Percentiles rank a stretch among this genome's conserved stretches.
phyloP scores from a whole-genome alignment of 2,329 filamentous ascomycete genomes.

The Claviceps paspali region DNA sequence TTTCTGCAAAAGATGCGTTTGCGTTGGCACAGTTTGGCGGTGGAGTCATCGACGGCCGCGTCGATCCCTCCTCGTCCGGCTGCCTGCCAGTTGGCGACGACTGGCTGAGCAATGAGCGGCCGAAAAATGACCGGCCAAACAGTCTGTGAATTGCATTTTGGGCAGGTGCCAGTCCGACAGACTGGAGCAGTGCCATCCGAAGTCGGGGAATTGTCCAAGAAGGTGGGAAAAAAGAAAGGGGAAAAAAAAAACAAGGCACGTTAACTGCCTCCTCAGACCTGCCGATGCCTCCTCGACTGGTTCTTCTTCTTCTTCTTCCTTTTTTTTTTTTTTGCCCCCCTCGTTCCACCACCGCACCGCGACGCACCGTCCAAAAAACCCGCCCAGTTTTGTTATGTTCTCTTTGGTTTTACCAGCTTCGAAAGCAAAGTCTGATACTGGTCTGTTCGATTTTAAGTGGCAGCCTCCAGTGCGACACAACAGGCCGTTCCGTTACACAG shows the following conservation, averaged over 20 bases:
- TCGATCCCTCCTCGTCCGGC: constrained; percentile 1
- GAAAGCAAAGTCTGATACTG: too few species aligned
- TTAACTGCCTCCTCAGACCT: too few species aligned
- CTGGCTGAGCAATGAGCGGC: too few species aligned
- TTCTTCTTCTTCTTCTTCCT: not conserved
- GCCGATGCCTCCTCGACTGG: not conserved
- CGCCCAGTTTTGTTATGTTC: too few species aligned
- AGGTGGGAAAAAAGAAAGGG: too few species aligned
- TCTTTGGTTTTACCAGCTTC: too few species aligned
- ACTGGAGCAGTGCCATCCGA: constrained; percentile 15
- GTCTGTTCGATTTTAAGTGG: too few species aligned
- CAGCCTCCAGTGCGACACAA: not conserved
- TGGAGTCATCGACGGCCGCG: not conserved
- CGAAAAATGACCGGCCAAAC: constrained; percentile 16
- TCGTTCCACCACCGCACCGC: too few species aligned
- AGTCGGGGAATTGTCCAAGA: too few species aligned
- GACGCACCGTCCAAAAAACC: not conserved
- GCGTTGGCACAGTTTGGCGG: too few species aligned
- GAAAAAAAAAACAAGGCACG: too few species aligned
- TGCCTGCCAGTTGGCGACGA: constrained; percentile 11
- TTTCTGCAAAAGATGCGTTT: constrained; percentile 4
- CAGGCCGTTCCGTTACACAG: not conserved
- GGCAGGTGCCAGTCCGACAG: constrained; percentile 16
- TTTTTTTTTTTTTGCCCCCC: not conserved
- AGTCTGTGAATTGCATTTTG: constrained; percentile 17